phyloP scores from a whole-genome alignment of 2,329 filamentous ascomycete genomes.

The Colletotrichum sp. region DNA sequence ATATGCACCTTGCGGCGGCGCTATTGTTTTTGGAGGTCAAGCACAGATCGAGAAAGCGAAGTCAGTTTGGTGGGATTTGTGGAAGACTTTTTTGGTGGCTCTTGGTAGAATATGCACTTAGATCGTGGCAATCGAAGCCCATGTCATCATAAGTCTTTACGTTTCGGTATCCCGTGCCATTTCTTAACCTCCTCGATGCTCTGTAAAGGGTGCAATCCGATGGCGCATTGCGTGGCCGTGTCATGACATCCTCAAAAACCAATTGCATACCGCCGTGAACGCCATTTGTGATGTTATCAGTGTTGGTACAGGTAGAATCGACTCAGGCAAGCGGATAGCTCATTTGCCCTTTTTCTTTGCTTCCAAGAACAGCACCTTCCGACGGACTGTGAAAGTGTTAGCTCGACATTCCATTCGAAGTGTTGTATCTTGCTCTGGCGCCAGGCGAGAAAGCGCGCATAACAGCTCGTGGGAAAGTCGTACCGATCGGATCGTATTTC shows the following conservation, averaged over 20 bases:
- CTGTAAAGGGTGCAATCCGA: neutral
- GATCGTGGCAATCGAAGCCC: neutral
- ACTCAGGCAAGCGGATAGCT: neutral
- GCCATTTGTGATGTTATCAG: slow-evolving; percentile 21
- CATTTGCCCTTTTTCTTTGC: slow-evolving; percentile 79
- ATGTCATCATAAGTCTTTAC: neutral
- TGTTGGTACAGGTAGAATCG: slow-evolving; percentile 20
- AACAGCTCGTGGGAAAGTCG: slow-evolving; percentile 6
- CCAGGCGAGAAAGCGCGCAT: neutral
- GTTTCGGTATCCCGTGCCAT: neutral
- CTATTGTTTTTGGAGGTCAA: neutral
- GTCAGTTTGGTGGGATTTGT: neutral
- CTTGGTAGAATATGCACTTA: slow-evolving; percentile 11
- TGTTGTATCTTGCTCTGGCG: neutral
- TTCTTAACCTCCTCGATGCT: neutral
- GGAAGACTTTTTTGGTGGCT: neutral
- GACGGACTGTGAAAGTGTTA: slow-evolving; percentile 68
- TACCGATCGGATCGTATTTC: slow-evolving; percentile 98
- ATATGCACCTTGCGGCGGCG: neutral
- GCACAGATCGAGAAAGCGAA: neutral
- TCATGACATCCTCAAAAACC: slow-evolving; percentile 5
- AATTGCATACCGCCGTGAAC: slow-evolving; percentile 20
- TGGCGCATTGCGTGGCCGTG: neutral
- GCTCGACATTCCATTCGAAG: neutral
- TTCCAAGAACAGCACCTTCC: slow-evolving; percentile 95